Evolutionary conservation across 2,329 filamentous ascomycete species (phyloP), one percentile per base, ranked within the genome.

Genomic region (Cadophora malorum): DNA sequence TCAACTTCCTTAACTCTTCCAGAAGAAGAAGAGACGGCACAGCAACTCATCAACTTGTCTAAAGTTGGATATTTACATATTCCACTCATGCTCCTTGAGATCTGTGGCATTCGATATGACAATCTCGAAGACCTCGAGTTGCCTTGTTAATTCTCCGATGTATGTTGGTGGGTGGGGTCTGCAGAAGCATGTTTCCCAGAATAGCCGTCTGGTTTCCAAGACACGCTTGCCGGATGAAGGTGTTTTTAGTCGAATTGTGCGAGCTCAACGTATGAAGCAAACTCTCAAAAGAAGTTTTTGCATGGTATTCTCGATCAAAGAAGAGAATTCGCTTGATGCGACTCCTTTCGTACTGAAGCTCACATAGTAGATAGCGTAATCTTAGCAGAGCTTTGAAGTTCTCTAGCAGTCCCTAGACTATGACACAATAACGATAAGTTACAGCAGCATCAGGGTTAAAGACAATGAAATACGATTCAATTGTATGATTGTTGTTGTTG

Each of bases 161-260:
- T 67, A 41, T 50, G 65, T 58, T 38, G 47, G 65, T 67, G 65
- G 47, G 65, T 67, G 59, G 58, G 58, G 58, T 56, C 47, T 35
- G 49, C 64, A 53, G 53, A 4, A 56, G 23, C 19, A 45, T 61
- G 56, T 33, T 47, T 63, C 65, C 58, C 19, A 67, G 65, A 67
- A 67, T 67, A 67, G 58, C 58, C 52, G 38, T 50, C 21, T 10
- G 31, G 50, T 58, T 63, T 53, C 64, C 28, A 58, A 56, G 21
- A 52, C 41, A 50, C 33, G 38, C 38, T 31, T 58, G 63, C 52
- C 25, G 41, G 41, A n/a, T n/a, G 55, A 58, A 23, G 33, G 35
- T 41, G 52, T 7, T 55, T 59, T 45, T 59, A 9, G 21, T 41
- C 12, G 56, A 19, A 38, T 25, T 59, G 33, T 41, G 5, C 5